Evolutionary conservation across 352 stramenopile genomes (phyloP), one percentile per base, ranked within the genome.

Genomic region (Pythium myriotylum): DNA sequence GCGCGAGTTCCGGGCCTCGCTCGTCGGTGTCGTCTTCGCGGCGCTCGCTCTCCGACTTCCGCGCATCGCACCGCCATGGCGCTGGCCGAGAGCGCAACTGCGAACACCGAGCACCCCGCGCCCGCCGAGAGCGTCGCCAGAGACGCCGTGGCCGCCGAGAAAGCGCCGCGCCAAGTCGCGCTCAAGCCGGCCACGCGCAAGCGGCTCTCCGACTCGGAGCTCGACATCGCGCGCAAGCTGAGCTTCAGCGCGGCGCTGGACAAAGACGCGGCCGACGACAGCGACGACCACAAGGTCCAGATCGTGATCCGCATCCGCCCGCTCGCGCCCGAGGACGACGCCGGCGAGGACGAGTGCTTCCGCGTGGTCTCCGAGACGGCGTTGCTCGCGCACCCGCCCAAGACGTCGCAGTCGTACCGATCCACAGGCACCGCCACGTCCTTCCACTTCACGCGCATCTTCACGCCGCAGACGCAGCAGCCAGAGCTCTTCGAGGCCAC

Each of bases 401-500:
- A 91, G 73, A 88, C 76, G 3, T 91, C 79, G 27, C 77, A 88
- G 61, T 76, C 82, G 24, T 91, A 91, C 66, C 73, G 83, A 10
- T 89, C 85, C 17, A 92, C 82, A 1, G 84, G 84, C 27, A 86
- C 80, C 4, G 82, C 85, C 46, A 90, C 79, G 49, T 83, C 74
- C 27, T 94, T 94, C 65, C 79, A 89, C 42, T 94, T 94, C 55
- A 84, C 85, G 17, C 78, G 76, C 35, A 94, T 98, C n/a, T 97
- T 97, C 65, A 62, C 68, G 19, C 59, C 72, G 14, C 43, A 75
- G 19, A 95, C 89, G 14, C 67, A 74, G 19, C 96, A 99, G 66
- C 71, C 77, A 20, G 84, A 97, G 60, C 74, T 99, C 19, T 99
- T 99, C 60, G 76, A 92, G 14, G 79, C 71, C 19, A 94, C 96